Evolutionary conservation across 2,329 filamentous ascomycete genomes (phyloP).

Genomic region (Alternaria burnsii): DNA sequence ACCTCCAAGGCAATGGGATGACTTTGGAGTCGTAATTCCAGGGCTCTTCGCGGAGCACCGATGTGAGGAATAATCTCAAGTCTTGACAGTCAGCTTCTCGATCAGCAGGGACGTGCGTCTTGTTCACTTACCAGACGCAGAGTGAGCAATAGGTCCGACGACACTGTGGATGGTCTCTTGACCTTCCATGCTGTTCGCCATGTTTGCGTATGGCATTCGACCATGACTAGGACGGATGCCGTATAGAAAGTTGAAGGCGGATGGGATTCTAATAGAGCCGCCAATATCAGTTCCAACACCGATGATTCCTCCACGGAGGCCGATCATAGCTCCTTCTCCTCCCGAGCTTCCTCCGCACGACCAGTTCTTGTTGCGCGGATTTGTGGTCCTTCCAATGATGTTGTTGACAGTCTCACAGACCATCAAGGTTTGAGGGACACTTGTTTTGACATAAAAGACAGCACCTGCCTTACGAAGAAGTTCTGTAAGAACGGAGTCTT

Average conservation of each 20-base stretch:
- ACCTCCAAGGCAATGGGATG: conserved; percentile 67
- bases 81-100: neutral
- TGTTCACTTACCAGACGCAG: neutral
- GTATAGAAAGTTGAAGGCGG: conserved; percentile 65
- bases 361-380: conserved; percentile 62
- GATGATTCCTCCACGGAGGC: conserved; percentile 60
- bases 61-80: conserved; percentile 59
- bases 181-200: conserved; percentile 67
- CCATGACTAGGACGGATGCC: conserved; percentile 61
- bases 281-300: conserved; percentile 66
- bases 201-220: conserved; percentile 14
- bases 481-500: neutral
- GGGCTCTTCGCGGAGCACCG: conserved; percentile 64
- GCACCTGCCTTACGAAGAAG: conserved; percentile 28
- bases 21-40: conserved; percentile 72
- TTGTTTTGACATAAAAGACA: conserved; percentile 63
- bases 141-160: conserved; percentile 60
- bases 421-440: conserved; percentile 64
- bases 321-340: conserved; percentile 65
- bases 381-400: conserved; percentile 61
- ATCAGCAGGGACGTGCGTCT: neutral
- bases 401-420: conserved; percentile 61
- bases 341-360: conserved; percentile 64
- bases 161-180: conserved; percentile 67
- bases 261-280: conserved; percentile 63